Percentiles rank a stretch among this genome's conserved stretches.
Evolutionary conservation across 2,329 filamentous ascomycete species (phyloP).

Genomic region (Alternaria sp.): DNA sequence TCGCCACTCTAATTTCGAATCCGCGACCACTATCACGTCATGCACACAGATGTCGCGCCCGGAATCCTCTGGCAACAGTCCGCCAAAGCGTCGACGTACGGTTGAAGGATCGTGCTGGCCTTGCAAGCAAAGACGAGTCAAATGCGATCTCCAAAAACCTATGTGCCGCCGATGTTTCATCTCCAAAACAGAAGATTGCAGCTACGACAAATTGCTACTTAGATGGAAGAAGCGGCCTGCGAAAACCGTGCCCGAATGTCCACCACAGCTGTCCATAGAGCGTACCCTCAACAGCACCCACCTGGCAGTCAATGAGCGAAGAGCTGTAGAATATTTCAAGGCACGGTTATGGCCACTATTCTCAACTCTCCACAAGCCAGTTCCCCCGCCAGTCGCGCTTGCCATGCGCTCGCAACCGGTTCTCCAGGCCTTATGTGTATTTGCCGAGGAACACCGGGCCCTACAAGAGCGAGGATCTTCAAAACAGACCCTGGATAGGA

Average conservation of each 20-base stretch:
- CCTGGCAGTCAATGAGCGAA: slow-evolving; percentile 22
- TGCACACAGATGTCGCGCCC: slow-evolving; percentile 19
- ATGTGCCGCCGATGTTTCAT: slow-evolving; percentile 12
- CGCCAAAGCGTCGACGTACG: slow-evolving; percentile 16
- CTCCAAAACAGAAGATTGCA: slow-evolving; percentile 14
- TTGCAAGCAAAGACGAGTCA: slow-evolving; percentile 18
- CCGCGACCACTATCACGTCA: slow-evolving; percentile 14
- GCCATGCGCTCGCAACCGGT: slow-evolving; percentile 23
- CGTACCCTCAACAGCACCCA: slow-evolving; percentile 5
- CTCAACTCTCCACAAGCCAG: slow-evolving; percentile 18
- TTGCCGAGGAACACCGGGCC: slow-evolving; percentile 24
- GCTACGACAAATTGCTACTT: slow-evolving; percentile 16
- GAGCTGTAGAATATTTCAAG: slow-evolving; percentile 24
- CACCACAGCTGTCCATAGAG: slow-evolving; percentile 4
- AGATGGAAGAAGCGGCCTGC: slow-evolving; percentile 22
- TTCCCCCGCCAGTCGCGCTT: slow-evolving; percentile 19
- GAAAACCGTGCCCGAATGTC: slow-evolving; percentile 10
- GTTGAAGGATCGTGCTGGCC: slow-evolving; percentile 21
- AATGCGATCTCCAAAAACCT: slow-evolving; percentile 17
- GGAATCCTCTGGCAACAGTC: slow-evolving; percentile 20
- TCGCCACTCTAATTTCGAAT: neutral
- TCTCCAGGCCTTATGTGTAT: slow-evolving; percentile 21
- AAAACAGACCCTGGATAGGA: slow-evolving; percentile 12
- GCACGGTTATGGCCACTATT: slow-evolving; percentile 25
- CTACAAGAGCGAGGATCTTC: slow-evolving; percentile 15